Percentiles rank a stretch among this genome's conserved stretches.
These are phyloP conservation scores for Rhinocladiella mackenziei DNA, from an alignment of 2,329 filamentous ascomycete species.

Conservation along the genomic window DNA sequence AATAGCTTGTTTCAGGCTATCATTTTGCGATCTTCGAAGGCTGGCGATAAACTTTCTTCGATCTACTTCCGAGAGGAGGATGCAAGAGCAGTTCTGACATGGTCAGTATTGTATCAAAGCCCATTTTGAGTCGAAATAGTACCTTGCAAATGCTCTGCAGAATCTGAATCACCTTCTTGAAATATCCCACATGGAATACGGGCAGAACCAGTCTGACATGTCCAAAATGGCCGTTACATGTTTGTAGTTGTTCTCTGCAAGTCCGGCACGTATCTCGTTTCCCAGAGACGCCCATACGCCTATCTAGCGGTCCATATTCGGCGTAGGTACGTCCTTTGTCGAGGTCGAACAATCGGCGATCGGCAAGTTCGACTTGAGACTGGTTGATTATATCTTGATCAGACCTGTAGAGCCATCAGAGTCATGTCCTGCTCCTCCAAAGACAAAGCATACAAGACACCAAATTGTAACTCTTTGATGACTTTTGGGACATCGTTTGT, in stretches of 20 bases:
- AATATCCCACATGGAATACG: slow-evolving; percentile 92
- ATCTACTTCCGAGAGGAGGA: slow-evolving; percentile 77
- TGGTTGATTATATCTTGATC: slow-evolving; percentile 94
- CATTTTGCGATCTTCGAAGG: slow-evolving; percentile 73
- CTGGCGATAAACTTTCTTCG: slow-evolving; percentile 73
- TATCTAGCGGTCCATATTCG: slow-evolving; percentile 80
- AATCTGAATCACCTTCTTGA: slow-evolving; percentile 87
- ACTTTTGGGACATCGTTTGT: slow-evolving; percentile 83
- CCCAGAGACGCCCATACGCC: slow-evolving; percentile 80
- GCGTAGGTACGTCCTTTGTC: slow-evolving; percentile 72
- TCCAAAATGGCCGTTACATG: slow-evolving; percentile 93
- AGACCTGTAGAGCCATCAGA: slow-evolving; percentile 52
- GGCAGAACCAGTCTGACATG: slow-evolving; percentile 87
- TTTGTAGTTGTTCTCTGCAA: slow-evolving; percentile 73
- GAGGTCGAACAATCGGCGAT: slow-evolving; percentile 88
- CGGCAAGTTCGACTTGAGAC: slow-evolving; percentile 89
- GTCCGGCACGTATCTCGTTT: slow-evolving; percentile 77
- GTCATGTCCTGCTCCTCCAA: background rate
- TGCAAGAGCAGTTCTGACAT: slow-evolving; percentile 68
- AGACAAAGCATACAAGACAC: slow-evolving; percentile 64
- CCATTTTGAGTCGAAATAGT: slow-evolving; percentile 11
- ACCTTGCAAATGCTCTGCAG: slow-evolving; percentile 91
- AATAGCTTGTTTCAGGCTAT: slow-evolving; percentile 78
- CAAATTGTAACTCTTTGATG: slow-evolving; percentile 90
- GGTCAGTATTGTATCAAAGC: slow-evolving; percentile 9